Evolutionary conservation across 106 monocot species (phyloP).

Genomic region (Apostasia ramifera): DNA sequence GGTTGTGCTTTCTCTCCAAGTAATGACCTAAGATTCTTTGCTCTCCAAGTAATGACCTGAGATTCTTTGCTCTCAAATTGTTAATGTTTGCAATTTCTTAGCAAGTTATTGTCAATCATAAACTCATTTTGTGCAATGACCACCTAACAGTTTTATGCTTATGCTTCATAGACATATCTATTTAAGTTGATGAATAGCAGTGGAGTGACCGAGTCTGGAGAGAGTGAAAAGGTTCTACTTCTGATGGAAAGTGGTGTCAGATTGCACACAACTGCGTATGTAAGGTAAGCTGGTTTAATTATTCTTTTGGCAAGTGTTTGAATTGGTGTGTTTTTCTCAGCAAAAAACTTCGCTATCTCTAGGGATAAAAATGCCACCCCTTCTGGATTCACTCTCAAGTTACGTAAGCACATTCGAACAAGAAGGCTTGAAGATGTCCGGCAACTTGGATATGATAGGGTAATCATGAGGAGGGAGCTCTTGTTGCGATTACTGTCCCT

Average conservation of each 20-base stretch:
- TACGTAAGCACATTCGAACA: slow-evolving; percentile 86
- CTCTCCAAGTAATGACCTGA: not conserved
- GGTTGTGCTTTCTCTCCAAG: not conserved
- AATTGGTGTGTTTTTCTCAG: not conserved
- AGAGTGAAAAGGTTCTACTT: slow-evolving; percentile 91
- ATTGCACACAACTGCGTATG: slow-evolving; percentile 90
- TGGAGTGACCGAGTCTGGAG: slow-evolving; percentile 92
- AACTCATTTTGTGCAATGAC: not conserved
- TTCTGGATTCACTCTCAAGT: slow-evolving; percentile 94
- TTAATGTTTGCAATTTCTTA: not conserved
- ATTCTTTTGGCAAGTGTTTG: not conserved
- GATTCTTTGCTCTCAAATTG: not conserved
- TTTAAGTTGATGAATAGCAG: slow-evolving; percentile 99
- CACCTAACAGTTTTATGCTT: not conserved
- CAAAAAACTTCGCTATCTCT: slow-evolving; percentile 4
- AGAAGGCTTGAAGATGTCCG: slow-evolving; percentile 96
- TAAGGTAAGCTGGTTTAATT: slow-evolving; percentile 32
- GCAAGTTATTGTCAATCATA: not conserved
- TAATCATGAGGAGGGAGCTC: slow-evolving; percentile 19
- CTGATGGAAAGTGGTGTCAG: slow-evolving; percentile 95
- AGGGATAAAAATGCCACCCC: slow-evolving; percentile 96
- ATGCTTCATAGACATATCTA: slow-evolving; percentile 68
- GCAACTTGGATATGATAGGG: slow-evolving; percentile 97
- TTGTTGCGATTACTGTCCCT: not conserved
- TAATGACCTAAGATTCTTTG: not conserved